phyloP scores from a whole-genome alignment of 768 basidiomycete species.

The Lactarius psammicola region DNA sequence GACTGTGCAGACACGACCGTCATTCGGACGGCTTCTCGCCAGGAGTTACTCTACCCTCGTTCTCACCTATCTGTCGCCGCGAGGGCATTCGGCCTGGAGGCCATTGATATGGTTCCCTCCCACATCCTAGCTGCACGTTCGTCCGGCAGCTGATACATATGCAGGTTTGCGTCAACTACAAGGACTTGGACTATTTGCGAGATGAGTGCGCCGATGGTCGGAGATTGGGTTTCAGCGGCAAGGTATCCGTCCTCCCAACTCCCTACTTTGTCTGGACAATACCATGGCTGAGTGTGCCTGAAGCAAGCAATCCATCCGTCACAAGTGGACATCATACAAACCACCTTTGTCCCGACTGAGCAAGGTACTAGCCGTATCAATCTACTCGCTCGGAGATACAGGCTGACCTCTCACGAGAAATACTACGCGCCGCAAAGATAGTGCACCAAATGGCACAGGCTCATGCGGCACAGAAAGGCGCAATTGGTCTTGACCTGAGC shows the following conservation, averaged over 20 bases:
- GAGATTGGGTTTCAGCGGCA: conserved; percentile 86
- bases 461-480: conserved; percentile 53
- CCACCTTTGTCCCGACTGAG: conserved; percentile 71
- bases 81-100: conserved; percentile 77
- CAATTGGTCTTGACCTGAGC: conserved; percentile 65
- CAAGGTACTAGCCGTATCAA: conserved; percentile 47
- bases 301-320: conserved; percentile 95
- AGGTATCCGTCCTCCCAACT: conserved; percentile 46
- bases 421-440: conserved; percentile 72
- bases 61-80: conserved; percentile 80
- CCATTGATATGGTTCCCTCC: conserved; percentile 79
- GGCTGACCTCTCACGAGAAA: conserved; percentile 47
- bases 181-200: conserved; percentile 59
- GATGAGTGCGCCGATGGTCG: conserved; percentile 81
- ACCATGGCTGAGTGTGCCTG: neutral
- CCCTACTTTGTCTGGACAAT: neutral
- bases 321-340: conserved; percentile 76
- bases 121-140: neutral
- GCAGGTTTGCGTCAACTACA: conserved; percentile 88
- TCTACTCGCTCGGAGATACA: neutral
- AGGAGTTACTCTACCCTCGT: conserved; percentile 80
- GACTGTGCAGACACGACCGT: conserved; percentile 90
- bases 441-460: conserved; percentile 61
- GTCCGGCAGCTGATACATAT: neutral
- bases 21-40: conserved; percentile 67